Conservation (phyloP, 1,139 yeast species). For the Saccharomycopsis hybrid region DNA sequence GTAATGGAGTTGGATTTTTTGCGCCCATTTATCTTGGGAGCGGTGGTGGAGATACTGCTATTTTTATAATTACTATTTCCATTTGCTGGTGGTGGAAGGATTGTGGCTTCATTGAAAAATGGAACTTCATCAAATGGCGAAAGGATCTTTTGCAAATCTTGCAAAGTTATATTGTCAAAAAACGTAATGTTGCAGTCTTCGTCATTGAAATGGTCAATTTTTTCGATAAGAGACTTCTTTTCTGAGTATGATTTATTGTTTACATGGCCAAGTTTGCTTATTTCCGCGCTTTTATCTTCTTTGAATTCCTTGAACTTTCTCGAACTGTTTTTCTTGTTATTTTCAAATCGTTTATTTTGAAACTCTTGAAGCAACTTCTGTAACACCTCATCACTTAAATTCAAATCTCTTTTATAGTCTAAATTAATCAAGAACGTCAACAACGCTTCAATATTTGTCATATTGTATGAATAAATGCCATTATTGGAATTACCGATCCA, state of each 20-base stretch:
- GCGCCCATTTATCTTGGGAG: conserved; percentile 1
- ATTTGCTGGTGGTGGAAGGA: background rate
- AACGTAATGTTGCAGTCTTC: conserved; percentile 2
- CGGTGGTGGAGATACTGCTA: too few species aligned
- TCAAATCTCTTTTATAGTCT: conserved; percentile 16
- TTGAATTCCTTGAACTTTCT: conserved; percentile 1
- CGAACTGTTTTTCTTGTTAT: background rate
- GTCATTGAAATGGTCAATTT: conserved; percentile 4
- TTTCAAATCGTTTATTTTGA: background rate
- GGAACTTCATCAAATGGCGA: conserved; percentile 4
- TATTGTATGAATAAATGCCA: conserved; percentile 10
- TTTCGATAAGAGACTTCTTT: conserved; percentile 3
- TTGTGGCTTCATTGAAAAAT: background rate
- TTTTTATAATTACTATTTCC: too few species aligned
- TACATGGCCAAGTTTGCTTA: background rate
- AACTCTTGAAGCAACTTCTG: background rate
- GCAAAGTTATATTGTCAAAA: conserved; percentile 7
- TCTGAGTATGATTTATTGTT: background rate
- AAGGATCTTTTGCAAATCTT: conserved; percentile 6
- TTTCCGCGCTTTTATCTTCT: too few species aligned
- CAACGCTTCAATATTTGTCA: conserved; percentile 20
- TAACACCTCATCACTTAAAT: background rate
- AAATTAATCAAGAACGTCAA: conserved; percentile 14
- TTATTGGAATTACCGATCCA: conserved; percentile 11
- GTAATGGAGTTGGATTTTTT: conserved; percentile 15